Evolutionary conservation across 345 rosid genomes (phyloP), one percentile per base, ranked within the genome.

Genomic region (Carallia pectinifolia): DNA sequence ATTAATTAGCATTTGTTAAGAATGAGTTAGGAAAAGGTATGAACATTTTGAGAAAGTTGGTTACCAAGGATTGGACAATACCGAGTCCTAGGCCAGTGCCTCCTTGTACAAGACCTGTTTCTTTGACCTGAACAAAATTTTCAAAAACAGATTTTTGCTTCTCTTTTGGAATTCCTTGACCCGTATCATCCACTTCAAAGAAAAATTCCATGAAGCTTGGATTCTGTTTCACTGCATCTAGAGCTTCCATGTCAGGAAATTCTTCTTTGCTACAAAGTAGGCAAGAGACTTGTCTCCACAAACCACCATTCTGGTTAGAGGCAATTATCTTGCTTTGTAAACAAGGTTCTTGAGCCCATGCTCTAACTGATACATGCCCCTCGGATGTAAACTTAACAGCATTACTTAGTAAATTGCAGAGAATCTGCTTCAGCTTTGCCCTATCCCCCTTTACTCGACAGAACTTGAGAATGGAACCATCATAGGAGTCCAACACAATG

Each of bases 21-120:
- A 23, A 8, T 33, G 47, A 9, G 17, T 17, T 58, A 10, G 23
- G 19, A 72, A 50, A 0, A 6, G 4, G 27, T 6, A 19, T 36
- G 4, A 19, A 77, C 36, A 33, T 58, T 17, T 38, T 47, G 34
- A 27, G 15, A 52, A 36, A 34, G 15, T 58, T 18, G n/a, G 76
- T 31, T 76, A 90, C 98, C 89, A 93, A 77, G 66, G 97, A 90
- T 63, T 89, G 93, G 61, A 93, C 98, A 63, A 93, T 93, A 7
- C 96, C 96, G 16, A 89, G 96, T 23, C 97, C 98, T 74, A 93
- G 70, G 50, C 98, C 97, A 7, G 96, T 93, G 64, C 93, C 98
- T 74, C 80, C 85, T 59, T 76, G 78, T 55, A 88, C 89, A 27
- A 58, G 78, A 58, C 83, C 82, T 52, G 90, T 82, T 74, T 89